A percentile compares a stretch with the other conserved stretches of the same genome.
phyloP scores from a whole-genome alignment of 805 yeast species.

The Pichia nanzhaoensis region DNA sequence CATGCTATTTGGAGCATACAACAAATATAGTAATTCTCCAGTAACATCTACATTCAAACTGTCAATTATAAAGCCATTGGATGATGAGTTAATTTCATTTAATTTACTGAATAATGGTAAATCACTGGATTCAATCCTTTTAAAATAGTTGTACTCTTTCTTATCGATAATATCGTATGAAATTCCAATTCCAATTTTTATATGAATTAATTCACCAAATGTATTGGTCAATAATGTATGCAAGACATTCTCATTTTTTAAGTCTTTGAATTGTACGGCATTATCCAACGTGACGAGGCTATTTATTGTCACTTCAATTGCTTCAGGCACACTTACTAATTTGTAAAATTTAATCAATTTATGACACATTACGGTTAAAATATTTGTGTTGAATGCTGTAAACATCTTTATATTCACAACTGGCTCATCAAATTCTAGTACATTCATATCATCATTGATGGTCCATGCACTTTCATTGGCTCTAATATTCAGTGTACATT shows the following conservation, averaged over 20 bases:
- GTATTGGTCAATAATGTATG: slow-evolving; percentile 13
- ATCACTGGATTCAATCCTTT: slow-evolving; percentile 2
- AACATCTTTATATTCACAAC: background rate
- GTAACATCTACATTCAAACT: slow-evolving; percentile 5
- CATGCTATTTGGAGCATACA: background rate
- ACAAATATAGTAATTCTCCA: slow-evolving; percentile 6
- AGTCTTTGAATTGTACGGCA: slow-evolving; percentile 5
- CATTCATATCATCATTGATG: background rate
- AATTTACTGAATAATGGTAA: slow-evolving; percentile 16
- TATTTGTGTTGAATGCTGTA: background rate
- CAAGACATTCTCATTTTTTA: background rate
- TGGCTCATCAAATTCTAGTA: background rate
- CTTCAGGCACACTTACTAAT: background rate
- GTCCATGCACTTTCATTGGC: background rate
- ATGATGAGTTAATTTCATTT: slow-evolving; percentile 7
- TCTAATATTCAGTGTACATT: background rate
- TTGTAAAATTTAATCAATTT: background rate
- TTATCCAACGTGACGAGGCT: slow-evolving; percentile 8
- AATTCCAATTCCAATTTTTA: background rate
- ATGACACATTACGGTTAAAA: background rate
- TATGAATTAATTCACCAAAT: slow-evolving; percentile 10
- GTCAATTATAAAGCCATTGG: background rate
- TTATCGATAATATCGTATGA: background rate
- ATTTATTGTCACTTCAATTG: background rate
- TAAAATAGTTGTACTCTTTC: slow-evolving; percentile 11